Conservation (phyloP, 2,329 filamentous ascomycete genomes). For the Trichoderma asperellum region DNA sequence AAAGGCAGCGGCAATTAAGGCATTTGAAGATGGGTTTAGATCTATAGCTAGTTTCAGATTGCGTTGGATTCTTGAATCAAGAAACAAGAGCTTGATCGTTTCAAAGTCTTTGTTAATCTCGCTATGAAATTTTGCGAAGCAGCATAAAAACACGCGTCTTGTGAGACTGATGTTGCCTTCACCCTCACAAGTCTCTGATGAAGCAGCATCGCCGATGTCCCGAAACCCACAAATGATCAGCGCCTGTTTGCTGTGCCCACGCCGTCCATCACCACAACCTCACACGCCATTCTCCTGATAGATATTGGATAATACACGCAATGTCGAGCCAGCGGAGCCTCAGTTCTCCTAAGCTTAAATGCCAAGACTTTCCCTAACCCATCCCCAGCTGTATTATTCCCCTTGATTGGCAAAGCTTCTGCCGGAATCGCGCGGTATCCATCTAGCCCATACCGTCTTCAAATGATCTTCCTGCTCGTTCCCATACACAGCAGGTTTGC, state of each 20-base stretch:
- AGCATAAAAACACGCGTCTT: background rate
- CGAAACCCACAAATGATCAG: background rate
- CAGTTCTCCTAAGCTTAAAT: background rate
- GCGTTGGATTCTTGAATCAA: background rate
- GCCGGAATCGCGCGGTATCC: background rate
- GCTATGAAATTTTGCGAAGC: background rate
- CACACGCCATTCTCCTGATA: background rate
- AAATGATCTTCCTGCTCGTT: background rate
- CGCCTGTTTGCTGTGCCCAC: background rate
- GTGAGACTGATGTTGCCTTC: background rate
- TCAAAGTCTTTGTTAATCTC: background rate
- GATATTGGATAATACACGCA: background rate
- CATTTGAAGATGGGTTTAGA: background rate
- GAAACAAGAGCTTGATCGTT: background rate
- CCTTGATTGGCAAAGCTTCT: background rate
- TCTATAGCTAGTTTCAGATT: background rate
- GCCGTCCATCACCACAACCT: background rate
- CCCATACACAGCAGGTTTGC: background rate
- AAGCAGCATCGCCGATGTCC: background rate
- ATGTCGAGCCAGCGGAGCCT: background rate
- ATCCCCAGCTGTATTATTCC: background rate
- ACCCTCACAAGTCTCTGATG: background rate
- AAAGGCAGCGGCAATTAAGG: background rate
- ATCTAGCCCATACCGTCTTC: background rate
- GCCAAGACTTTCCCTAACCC: background rate